These are phyloP conservation scores for Teratosphaeria pseudoeucalypti DNA, from an alignment of 2,329 filamentous ascomycete species.

Conservation along the genomic window DNA sequence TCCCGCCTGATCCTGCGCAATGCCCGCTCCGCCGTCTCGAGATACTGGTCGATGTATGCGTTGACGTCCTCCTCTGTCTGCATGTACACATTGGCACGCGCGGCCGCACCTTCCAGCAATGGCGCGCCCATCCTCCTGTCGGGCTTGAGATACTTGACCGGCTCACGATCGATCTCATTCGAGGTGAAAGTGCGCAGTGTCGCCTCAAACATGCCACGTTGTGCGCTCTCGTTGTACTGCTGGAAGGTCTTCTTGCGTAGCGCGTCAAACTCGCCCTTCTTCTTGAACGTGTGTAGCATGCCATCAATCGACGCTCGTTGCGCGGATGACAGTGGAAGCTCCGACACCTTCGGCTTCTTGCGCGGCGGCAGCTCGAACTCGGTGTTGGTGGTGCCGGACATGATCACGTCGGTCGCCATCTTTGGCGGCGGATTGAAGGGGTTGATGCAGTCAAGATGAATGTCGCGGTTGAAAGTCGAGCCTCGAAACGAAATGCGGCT, in stretches of 20 bases:
- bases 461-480: background rate
- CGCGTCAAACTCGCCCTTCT: constrained; percentile 72
- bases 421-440: background rate
- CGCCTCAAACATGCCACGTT: constrained; percentile 31
- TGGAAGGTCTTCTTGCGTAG: constrained; percentile 69
- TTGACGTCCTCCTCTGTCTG: constrained; percentile 59
- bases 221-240: constrained; percentile 50
- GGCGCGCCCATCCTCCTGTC: constrained; percentile 64
- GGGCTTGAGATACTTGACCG: constrained; percentile 55
- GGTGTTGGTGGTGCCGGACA: constrained; percentile 9
- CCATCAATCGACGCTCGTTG: constrained; percentile 64
- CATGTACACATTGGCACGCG: constrained; percentile 66
- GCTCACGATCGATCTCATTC: constrained; percentile 67
- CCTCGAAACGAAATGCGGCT: background rate
- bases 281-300: constrained; percentile 72
- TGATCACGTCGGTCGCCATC: constrained; percentile 16
- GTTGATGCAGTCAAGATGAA: background rate
- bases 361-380: constrained; percentile 26
- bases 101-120: constrained; percentile 67
- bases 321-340: constrained; percentile 63
- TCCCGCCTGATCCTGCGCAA: constrained; percentile 57
- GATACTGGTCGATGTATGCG: constrained; percentile 53
- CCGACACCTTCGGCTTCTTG: constrained; percentile 61
- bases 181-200: constrained; percentile 44
- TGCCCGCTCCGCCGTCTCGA: constrained; percentile 55